A percentile compares a stretch with the other conserved stretches of the same genome.
phyloP scores from a whole-genome alignment of 805 yeast species.

The Naumovozyma castellii region DNA sequence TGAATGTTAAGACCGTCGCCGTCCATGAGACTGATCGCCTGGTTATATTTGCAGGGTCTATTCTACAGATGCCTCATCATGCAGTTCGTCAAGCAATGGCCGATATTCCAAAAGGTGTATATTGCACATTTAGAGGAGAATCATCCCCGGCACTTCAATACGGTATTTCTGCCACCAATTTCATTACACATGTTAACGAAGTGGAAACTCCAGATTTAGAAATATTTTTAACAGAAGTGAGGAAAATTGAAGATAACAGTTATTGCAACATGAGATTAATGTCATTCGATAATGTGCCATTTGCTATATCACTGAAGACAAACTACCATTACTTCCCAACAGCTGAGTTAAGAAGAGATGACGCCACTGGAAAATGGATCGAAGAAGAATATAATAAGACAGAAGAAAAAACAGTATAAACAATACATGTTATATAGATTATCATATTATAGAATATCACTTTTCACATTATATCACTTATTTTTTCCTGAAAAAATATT shows the following conservation, averaged over 20 bases:
- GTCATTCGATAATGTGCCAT: constrained; percentile 77
- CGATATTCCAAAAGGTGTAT: constrained; percentile 72
- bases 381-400: constrained; percentile 40
- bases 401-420: constrained; percentile 18
- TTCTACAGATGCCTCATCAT: constrained; percentile 83
- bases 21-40: constrained; percentile 56
- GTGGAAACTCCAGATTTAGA: constrained; percentile 59
- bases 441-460: too few species aligned
- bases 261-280: constrained; percentile 75
- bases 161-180: constrained; percentile 67
- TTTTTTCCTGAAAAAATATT: too few species aligned
- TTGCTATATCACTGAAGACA: constrained; percentile 76
- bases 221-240: constrained; percentile 57
- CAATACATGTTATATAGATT: too few species aligned
- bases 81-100: constrained; percentile 81
- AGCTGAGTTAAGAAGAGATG: constrained; percentile 45
- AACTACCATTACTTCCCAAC: constrained; percentile 86
- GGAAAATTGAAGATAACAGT: constrained; percentile 63
- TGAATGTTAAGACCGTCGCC: constrained; percentile 56
- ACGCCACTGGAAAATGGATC: constrained; percentile 42
- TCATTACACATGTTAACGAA: constrained; percentile 85
- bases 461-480: too few species aligned
- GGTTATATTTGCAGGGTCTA: constrained; percentile 75
- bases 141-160: constrained; percentile 87
- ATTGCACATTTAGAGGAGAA: constrained; percentile 59